Percentiles rank a stretch among this genome's conserved stretches.
Conservation (phyloP, 2,329 filamentous ascomycete genomes). For the Grosmannia huntii region DNA sequence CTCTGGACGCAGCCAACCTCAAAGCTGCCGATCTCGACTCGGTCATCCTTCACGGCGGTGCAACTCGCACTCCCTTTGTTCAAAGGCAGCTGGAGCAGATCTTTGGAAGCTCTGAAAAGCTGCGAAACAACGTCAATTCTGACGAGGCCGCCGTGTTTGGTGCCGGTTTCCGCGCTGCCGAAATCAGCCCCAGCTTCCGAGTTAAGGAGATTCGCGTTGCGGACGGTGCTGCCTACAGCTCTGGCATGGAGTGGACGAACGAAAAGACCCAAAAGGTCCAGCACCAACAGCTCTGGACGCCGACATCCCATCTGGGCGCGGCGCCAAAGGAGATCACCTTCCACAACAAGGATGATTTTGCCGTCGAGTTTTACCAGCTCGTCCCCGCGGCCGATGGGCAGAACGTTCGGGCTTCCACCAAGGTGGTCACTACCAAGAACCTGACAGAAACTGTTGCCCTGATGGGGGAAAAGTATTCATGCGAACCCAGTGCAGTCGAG, state of each 20-base stretch:
- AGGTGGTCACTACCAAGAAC: constrained; percentile 65
- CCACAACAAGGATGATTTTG: constrained; percentile 70
- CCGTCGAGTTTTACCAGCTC: constrained; percentile 67
- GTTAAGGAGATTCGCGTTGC: constrained; percentile 88
- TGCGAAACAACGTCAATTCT: constrained; percentile 89
- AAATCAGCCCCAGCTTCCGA: constrained; percentile 86
- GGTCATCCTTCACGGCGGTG: constrained; percentile 85
- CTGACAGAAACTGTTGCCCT: constrained; percentile 70
- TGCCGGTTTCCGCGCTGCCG: constrained; percentile 84
- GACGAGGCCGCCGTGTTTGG: constrained; percentile 95
- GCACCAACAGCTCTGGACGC: constrained; percentile 72
- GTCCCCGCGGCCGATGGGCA: constrained; percentile 34
- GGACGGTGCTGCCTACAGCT: constrained; percentile 64
- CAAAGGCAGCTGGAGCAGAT: constrained; percentile 75
- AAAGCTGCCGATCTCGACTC: constrained; percentile 69
- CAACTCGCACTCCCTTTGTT: constrained; percentile 83
- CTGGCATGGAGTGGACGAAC: constrained; percentile 61
- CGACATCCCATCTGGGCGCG: constrained; percentile 60
- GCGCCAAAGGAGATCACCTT: constrained; percentile 76
- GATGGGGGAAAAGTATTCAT: constrained; percentile 68
- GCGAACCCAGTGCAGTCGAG: constrained; percentile 61
- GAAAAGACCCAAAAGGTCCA: constrained; percentile 52
- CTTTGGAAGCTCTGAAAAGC: constrained; percentile 59
- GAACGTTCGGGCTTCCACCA: constrained; percentile 45
- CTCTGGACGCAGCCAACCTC: constrained; percentile 61